Evolutionary conservation across 345 rosid species (phyloP), one percentile per base, ranked within the genome.

Genomic region (Trapa bicornis): DNA sequence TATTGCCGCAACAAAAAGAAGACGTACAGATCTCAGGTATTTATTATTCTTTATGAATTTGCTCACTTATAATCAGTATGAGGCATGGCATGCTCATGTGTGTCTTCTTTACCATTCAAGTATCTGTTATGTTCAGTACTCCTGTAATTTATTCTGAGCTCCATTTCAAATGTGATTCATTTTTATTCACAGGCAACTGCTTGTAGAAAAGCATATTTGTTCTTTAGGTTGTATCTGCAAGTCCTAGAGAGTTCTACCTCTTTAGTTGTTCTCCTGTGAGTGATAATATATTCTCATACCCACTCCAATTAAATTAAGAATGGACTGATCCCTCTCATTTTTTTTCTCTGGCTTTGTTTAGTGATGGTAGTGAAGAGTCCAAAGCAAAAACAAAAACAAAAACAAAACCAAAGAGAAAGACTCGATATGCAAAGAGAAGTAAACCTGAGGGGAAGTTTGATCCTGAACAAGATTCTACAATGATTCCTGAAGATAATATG

Each of bases 11-110:
- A 68, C 66, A 73, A 74, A 90, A 84, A 88, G 95, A 82, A 84
- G 80, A 71, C 83, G 60, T 70, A 39, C 75, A 45, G 78, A 76
- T 74, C 77, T 74, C 85, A 80, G 96, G 98, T 90, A 72, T 48
- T 17, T 69, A 22, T 32, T 65, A 70, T 79, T 16, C 65, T 63
- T 35, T 58, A 8, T 43, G 67, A 65, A 65, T 16, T n/a, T 35
- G 6, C 33, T 54, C 8, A 22, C 60, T 54, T 22, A 35, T 54
- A 6, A 54, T 54, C 35, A 17, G 60, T n/a, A 41, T 41, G 10
- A 58, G 15, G 63, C 63, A 58, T 33, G 37, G 13, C 10, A 32
- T 54, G 8, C 15, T 35, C 29, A 22, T 58, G 5, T 58, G 38
- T 15, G 2, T 58, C 63, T 58, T 32, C 63, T 58, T 58, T 58